Base-by-base conservation (phyloP, 306 rosid species). In the Malus sylvestris region DNA sequence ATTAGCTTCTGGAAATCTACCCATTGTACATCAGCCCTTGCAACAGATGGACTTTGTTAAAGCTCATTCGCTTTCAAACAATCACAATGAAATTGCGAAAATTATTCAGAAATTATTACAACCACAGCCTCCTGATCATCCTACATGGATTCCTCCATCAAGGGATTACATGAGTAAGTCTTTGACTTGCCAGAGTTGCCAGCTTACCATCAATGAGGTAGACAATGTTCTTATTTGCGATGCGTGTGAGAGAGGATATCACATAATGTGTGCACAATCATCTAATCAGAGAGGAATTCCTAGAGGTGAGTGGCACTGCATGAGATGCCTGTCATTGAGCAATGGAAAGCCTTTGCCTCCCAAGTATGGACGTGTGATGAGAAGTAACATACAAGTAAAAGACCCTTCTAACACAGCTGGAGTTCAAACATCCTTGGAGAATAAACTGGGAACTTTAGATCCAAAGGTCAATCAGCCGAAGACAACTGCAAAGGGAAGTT, bases 301-400 rank as follows among this genome's bases (percentile, higher is more conserved):
- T 71, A 87, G 96, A 86, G 93, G 92, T 22, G 99, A 95, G 81
- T 95, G 99, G 99, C 97, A 95, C 80, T 95, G 99, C 86, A 72
- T 85, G 75, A 87, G 83, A 78, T 95, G 99, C 87, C 85, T 95
- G 88, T 79, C 86, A 44, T 77, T 88, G 82, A 95, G 98, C 55
- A 86, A 91, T 71, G 99, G 99, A 70, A 95, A 92, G 81, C 93
- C 97, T 83, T 85, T 95, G 89, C 96, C 99, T 44, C 99, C 99
- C n/a, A 95, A 95, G 83, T 95, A 92, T 83, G 99, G 99, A 14
- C 98, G 98, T 75, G 99, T 95, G 71, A 95, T 91, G 98, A 88
- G 99, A 82, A 92, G 98, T 38, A 82, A 91, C 52, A 91, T 84
- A 53, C 89, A 89, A 60, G 87, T 87, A 53, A 92, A 85, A 71